Percentiles rank a stretch among this genome's conserved stretches.
Conservation (phyloP, 352 stramenopile species). For the Phytophthora ohioensis region DNA sequence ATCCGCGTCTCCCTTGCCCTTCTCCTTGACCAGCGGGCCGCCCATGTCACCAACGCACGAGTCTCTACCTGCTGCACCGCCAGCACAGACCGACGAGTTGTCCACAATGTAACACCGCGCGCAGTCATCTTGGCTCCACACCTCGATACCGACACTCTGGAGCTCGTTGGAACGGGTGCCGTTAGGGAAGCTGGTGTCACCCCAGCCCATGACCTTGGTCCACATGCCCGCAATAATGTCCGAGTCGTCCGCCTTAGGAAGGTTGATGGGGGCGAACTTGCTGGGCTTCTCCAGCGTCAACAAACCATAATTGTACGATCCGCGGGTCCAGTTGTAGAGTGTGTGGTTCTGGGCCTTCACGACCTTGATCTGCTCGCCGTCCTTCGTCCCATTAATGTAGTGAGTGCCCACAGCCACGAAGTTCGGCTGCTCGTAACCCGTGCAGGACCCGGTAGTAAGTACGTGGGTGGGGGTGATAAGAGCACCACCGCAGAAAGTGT, state of each 20-base stretch:
- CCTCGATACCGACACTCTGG: constrained; percentile 40
- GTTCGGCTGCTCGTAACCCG: background rate
- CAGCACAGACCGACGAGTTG: constrained; percentile 53
- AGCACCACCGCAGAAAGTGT: constrained; percentile 22
- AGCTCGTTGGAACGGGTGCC: constrained; percentile 32
- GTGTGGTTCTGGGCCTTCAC: constrained; percentile 16
- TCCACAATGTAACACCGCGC: constrained; percentile 30
- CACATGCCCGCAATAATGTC: constrained; percentile 33
- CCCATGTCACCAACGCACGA: constrained; percentile 57
- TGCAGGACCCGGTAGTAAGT: constrained; percentile 23
- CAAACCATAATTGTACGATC: constrained; percentile 41
- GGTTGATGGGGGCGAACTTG: constrained; percentile 41
- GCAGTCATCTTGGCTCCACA: constrained; percentile 49
- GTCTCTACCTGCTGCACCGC: constrained; percentile 30
- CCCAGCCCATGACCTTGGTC: constrained; percentile 49
- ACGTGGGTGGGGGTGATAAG: constrained; percentile 19
- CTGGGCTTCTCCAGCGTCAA: constrained; percentile 47
- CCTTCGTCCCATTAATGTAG: constrained; percentile 31
- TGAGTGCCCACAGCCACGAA: constrained; percentile 26
- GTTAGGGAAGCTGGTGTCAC: constrained; percentile 29
- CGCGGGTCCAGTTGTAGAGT: constrained; percentile 5
- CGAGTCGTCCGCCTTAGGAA: constrained; percentile 35
- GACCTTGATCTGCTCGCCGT: constrained; percentile 28
- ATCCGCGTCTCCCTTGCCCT: constrained; percentile 5
- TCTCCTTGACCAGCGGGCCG: constrained; percentile 43